A percentile compares a stretch with the other conserved stretches of the same genome.
Evolutionary conservation across 192 early-diverging fungal species (phyloP).

Genomic region (Umbelopsis isabellina): DNA sequence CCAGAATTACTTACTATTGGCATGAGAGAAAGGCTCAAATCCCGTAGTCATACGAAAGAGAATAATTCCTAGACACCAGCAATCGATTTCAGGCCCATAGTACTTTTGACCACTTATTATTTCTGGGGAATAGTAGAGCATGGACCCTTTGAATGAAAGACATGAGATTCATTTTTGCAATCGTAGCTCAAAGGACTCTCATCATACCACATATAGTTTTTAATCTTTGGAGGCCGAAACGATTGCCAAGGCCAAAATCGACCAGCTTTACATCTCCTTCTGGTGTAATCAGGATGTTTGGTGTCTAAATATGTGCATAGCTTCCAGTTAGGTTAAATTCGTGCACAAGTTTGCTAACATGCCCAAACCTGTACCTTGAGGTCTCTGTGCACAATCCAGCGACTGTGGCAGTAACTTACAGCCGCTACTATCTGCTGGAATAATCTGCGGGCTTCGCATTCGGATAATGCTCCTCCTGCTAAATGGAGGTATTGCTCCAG

Average conservation of each 20-base stretch:
- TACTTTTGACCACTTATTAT: slow-evolving; percentile 90
- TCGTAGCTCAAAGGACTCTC: not conserved
- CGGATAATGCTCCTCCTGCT: slow-evolving; percentile 70
- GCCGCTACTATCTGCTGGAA: slow-evolving; percentile 86
- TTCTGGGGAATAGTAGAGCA: slow-evolving; percentile 89
- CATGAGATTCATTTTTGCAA: not conserved
- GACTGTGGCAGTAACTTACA: slow-evolving; percentile 71
- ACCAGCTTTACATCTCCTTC: slow-evolving; percentile 78
- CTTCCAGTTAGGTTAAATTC: not conserved
- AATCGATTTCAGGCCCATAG: slow-evolving; percentile 91
- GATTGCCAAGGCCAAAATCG: slow-evolving; percentile 91
- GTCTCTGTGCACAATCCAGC: slow-evolving; percentile 77
- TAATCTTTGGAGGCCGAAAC: slow-evolving; percentile 73
- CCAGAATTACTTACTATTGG: slow-evolving; percentile 24
- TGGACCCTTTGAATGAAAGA: slow-evolving; percentile 54
- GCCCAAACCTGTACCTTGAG: slow-evolving; percentile 67
- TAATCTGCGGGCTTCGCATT: slow-evolving; percentile 80
- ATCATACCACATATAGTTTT: slow-evolving; percentile 83
- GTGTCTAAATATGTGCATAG: slow-evolving; percentile 29
- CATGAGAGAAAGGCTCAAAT: slow-evolving; percentile 50
- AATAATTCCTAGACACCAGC: slow-evolving; percentile 92
- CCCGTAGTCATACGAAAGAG: slow-evolving; percentile 79
- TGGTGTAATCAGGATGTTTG: slow-evolving; percentile 80
- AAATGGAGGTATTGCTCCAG: slow-evolving; percentile 84
- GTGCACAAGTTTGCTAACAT: not conserved